Percentiles rank a stretch among this genome's conserved stretches.
Conservation (phyloP, 768 basidiomycete genomes). For the Ramaria sp. region DNA sequence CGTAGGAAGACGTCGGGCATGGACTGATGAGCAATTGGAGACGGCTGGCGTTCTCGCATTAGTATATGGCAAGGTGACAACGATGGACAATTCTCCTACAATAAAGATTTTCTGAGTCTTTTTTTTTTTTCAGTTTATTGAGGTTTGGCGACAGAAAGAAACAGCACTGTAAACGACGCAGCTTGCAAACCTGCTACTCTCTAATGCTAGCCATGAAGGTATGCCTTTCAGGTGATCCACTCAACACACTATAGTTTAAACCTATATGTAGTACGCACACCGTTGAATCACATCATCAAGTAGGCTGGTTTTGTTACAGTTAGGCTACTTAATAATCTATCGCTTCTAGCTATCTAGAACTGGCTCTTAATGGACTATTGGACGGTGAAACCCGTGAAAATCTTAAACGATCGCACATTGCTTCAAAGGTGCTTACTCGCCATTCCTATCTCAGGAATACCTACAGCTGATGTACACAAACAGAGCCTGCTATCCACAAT, state of each 20-base stretch:
- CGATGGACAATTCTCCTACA: no score
- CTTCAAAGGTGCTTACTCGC: constrained; percentile 44
- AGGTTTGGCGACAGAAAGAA: constrained; percentile 80
- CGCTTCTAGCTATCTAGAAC: constrained; percentile 53
- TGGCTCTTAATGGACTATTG: constrained; percentile 67
- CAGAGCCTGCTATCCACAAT: constrained; percentile 71
- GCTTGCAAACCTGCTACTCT: constrained; percentile 61
- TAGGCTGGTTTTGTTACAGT: constrained; percentile 18
- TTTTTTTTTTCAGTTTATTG: constrained; percentile 66
- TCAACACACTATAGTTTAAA: not conserved
- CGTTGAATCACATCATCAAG: constrained; percentile 80
- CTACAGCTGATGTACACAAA: not conserved
- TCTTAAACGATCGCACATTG: constrained; percentile 58
- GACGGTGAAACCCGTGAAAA: constrained; percentile 68
- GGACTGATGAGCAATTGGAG: no score
- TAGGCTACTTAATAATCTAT: not conserved
- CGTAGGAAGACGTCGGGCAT: no score
- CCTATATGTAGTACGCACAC: constrained; percentile 48
- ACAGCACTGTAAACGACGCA: constrained; percentile 59
- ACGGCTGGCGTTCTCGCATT: no score
- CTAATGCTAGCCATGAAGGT: constrained; percentile 81
- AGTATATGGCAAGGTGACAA: no score
- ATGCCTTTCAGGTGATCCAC: constrained; percentile 1
- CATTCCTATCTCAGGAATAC: not conserved
- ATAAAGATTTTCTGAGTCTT: no score